phyloP scores from a whole-genome alignment of 305 asterid genomes.

The Salvia sclarea region DNA sequence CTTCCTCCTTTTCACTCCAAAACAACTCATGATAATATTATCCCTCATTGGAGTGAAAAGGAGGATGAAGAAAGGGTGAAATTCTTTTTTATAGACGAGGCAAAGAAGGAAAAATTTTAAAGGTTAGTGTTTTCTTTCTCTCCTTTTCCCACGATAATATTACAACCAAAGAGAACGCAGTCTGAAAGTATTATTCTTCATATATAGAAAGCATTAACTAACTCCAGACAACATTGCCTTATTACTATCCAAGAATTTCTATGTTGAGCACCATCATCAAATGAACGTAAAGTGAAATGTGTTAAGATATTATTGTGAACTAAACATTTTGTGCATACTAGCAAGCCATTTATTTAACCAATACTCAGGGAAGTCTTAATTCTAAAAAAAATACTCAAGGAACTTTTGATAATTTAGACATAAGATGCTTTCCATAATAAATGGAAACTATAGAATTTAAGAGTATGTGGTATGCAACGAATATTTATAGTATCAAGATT shows the following conservation, averaged over 20 bases:
- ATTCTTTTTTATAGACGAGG: too few relatives aligned
- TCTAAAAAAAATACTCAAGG: not conserved
- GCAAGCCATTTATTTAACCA: conserved; percentile 2
- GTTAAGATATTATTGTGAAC: conserved; percentile 6
- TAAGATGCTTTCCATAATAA: not conserved
- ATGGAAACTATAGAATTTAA: not conserved
- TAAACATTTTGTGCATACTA: not conserved
- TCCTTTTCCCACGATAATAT: too few relatives aligned
- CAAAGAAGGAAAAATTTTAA: too few relatives aligned
- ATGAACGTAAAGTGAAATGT: conserved; percentile 15
- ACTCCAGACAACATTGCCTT: not conserved
- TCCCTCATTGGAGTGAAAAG: too few relatives aligned
- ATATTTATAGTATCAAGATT: conserved; percentile 1
- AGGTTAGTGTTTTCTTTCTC: too few relatives aligned
- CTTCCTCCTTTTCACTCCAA: too few relatives aligned
- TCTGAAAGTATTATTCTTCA: not conserved
- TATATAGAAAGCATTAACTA: not conserved
- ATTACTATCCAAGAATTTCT: not conserved
- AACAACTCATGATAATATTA: too few relatives aligned
- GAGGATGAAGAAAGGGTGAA: too few relatives aligned
- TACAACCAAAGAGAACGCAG: too few relatives aligned
- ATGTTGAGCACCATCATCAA: not conserved
- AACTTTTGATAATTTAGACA: conserved; percentile 13
- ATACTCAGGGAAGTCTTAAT: conserved; percentile 2
- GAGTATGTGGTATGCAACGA: not conserved